Base-by-base conservation (phyloP, 805 yeast genomes). In the Blastobotrys chiropterorum region DNA sequence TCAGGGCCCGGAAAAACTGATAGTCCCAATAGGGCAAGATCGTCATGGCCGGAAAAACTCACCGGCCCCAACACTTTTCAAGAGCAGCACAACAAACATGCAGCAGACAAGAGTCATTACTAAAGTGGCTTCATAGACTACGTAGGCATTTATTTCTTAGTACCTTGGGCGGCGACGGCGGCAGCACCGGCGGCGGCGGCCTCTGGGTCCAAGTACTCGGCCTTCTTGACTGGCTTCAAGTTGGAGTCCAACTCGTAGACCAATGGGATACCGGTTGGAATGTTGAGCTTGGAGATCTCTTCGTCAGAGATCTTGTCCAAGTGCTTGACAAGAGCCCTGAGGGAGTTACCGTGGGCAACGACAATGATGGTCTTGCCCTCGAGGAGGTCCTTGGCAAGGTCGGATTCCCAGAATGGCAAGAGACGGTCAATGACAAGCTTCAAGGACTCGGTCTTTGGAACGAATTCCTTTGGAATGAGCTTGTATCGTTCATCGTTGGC, bases 111-210 rank as follows among this genome's bases (percentile, higher is more conserved):
- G n/a, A n/a, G n/a, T n/a, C n/a, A n/a, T n/a, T n/a, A n/a, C n/a
- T n/a, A n/a, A n/a, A n/a, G n/a, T n/a, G n/a, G n/a, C n/a, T n/a
- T n/a, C n/a, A n/a, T n/a, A n/a, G n/a, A n/a, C n/a, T n/a, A n/a
- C n/a, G n/a, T n/a, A n/a, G n/a, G n/a, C n/a, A n/a, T 26, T 55
- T 70, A 75, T 64, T 79, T 79, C 77, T 80, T 81, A 71, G 78
- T 78, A 72, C 98, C 98, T 79, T 90, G 98, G 66, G 88, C 88
- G 66, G 97, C 98, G 65, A 90, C 98, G 56, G 97, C 97, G 69
- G 97, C 97, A 61, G 97, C 98, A 80, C 98, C 98, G 52, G 97
- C 97, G 60, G 90, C 96, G 67, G 98, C 98, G 67, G 97, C 98
- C 78, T 89, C 97, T 67, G 98, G 98, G 77, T 90, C 98, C 75